Percentiles rank a stretch among this genome's conserved stretches.
Evolutionary conservation across 148 eudicot species (phyloP).

Genomic region (Camellia lanceoleosa): DNA sequence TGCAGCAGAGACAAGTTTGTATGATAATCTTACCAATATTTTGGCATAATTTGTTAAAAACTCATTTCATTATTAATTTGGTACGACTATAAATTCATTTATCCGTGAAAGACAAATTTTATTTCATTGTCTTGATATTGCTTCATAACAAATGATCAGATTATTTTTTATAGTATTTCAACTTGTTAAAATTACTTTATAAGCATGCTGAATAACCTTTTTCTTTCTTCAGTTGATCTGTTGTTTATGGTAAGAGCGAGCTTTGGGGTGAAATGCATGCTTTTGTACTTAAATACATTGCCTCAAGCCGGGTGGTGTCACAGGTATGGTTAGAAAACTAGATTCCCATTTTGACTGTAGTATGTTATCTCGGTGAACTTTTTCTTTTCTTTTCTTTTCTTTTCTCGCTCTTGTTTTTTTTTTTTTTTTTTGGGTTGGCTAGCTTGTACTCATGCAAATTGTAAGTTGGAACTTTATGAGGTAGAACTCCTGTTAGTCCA

Average conservation of each 20-base stretch:
- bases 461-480: neutral
- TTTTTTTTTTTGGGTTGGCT: neutral
- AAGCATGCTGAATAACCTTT: neutral
- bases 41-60: neutral
- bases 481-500: neutral
- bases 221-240: slow-evolving; percentile 11
- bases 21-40: neutral
- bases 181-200: neutral
- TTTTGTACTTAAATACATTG: neutral
- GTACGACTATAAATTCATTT: neutral
- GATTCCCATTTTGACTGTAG: neutral
- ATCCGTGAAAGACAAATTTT: neutral
- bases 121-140: neutral
- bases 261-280: neutral
- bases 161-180: neutral
- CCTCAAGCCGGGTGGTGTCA: neutral
- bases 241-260: slow-evolving; percentile 7
- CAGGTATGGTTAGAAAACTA: neutral
- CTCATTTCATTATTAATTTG: neutral
- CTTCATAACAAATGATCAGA: neutral
- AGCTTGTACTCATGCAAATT: neutral
- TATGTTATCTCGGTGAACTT: neutral
- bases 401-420: too few relatives aligned
- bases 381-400: too few relatives aligned
- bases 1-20: neutral